phyloP scores from a whole-genome alignment of 768 basidiomycete species.

The Suillus decipiens region DNA sequence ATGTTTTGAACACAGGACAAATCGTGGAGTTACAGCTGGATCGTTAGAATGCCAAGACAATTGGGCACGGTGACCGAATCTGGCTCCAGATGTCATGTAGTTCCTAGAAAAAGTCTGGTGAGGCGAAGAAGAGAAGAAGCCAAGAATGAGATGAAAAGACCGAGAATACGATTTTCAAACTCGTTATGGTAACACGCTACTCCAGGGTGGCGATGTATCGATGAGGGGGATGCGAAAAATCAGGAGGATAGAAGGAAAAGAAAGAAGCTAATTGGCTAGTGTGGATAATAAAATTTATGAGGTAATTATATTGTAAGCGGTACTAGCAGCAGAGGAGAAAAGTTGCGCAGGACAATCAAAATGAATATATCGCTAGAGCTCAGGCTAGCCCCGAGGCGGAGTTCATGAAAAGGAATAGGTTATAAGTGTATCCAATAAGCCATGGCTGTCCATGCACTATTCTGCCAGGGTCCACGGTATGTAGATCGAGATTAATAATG shows the following conservation, averaged over 20 bases:
- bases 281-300: too few relatives aligned
- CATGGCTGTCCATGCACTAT: background rate
- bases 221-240: too few relatives aligned
- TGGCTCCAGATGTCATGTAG: background rate
- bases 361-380: too few relatives aligned
- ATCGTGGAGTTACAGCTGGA: too few relatives aligned
- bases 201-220: background rate
- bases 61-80: background rate
- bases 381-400: background rate
- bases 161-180: background rate
- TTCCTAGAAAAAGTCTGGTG: background rate
- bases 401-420: background rate
- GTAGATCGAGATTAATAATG: background rate
- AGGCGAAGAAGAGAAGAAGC: background rate
- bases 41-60: too few relatives aligned
- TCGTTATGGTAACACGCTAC: background rate
- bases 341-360: too few relatives aligned
- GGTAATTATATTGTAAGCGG: too few relatives aligned
- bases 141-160: too few relatives aligned
- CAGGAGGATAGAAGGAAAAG: too few relatives aligned
- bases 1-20: too few relatives aligned
- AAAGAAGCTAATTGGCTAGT: too few relatives aligned
- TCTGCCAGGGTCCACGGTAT: background rate
- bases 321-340: too few relatives aligned
- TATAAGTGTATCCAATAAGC: background rate